Base-by-base conservation (phyloP, 345 rosid species). In the Melaleuca alternifolia region DNA sequence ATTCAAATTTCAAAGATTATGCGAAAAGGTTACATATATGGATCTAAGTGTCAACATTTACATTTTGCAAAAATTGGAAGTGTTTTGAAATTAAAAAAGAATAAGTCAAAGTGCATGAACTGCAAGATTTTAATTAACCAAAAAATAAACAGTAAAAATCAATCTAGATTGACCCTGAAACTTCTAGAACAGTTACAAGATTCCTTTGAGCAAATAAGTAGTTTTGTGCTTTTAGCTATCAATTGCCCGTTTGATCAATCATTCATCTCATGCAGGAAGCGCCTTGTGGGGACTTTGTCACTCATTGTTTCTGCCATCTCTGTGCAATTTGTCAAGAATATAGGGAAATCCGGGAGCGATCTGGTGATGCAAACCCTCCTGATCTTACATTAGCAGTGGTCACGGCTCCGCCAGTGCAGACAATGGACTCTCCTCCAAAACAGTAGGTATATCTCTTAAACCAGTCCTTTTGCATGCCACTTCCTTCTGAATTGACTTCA, bases 301-400 rank as follows among this genome's bases (percentile, higher is more conserved):
- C 99, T 54, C 98, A 94, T 89, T 94, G 93, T 88, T 96, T 91
- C 91, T 97, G 99, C 89, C 99, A 97, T 93, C 92, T 94, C 85
- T 96, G 99, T 85, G 98, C 98, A 51, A 91, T 93, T 88, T 95
- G 98, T 90, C 99, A 97, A 91, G 99, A 96, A 88, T 96, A 93
- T 57, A 92, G 98, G 89, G 98, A 97, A 93, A 94, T 94, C 53
- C 87, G 94, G 37, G 96, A 92, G 86, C 94, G 93, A 88, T 87
- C 91, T 14, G 90, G 88, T 6, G 90, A 90, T 75, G 51, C 91
- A 44, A 57, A 86, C 56, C 85, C 91, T 20, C 84, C 90, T 14
- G 93, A 93, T 88, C 90, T 90, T 53, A 89, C 83, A 37, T 56
- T 91, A 92, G 88, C 92, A 21, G 91, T 91, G 24, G 96, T 96